phyloP scores from a whole-genome alignment of 106 monocot species.

The Acanthochlamys bracteata region DNA sequence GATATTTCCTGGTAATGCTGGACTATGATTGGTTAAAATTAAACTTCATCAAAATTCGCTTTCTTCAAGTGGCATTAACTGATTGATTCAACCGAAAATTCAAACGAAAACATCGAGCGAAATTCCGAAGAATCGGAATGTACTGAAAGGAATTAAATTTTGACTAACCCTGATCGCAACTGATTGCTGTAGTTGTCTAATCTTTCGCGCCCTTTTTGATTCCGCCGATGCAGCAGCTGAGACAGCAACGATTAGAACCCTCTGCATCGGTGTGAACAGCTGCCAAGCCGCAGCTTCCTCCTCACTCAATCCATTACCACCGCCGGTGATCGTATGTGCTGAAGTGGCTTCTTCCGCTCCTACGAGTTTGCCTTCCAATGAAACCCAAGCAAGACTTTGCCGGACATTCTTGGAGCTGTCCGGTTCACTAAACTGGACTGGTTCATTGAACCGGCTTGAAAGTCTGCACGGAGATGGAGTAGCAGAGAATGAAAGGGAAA shows the following conservation, averaged over 20 bases:
- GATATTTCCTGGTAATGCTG: too few species aligned
- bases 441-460: conserved; percentile 18
- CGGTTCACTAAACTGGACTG: conserved; percentile 23
- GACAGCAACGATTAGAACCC: conserved; percentile 62
- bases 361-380: conserved; percentile 61
- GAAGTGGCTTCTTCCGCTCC: conserved; percentile 63
- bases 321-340: conserved; percentile 20
- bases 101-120: too few species aligned
- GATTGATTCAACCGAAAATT: too few species aligned
- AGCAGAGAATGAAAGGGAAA: conserved; percentile 18
- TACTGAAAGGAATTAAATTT: too few species aligned
- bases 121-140: too few species aligned
- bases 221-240: conserved; percentile 40
- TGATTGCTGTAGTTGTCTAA: conserved; percentile 44
- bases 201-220: conserved; percentile 23
- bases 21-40: too few species aligned
- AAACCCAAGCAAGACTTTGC: conserved; percentile 45
- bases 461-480: conserved; percentile 24
- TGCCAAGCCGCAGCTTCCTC: conserved; percentile 68
- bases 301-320: conserved; percentile 23
- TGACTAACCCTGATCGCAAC: conserved; percentile 53
- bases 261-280: conserved; percentile 69
- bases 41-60: too few species aligned
- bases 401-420: conserved; percentile 12
- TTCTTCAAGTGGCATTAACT: too few species aligned